A percentile compares a stretch with the other conserved stretches of the same genome.
Conservation (phyloP, 2,329 filamentous ascomycete species). For the Penicillium sp. region DNA sequence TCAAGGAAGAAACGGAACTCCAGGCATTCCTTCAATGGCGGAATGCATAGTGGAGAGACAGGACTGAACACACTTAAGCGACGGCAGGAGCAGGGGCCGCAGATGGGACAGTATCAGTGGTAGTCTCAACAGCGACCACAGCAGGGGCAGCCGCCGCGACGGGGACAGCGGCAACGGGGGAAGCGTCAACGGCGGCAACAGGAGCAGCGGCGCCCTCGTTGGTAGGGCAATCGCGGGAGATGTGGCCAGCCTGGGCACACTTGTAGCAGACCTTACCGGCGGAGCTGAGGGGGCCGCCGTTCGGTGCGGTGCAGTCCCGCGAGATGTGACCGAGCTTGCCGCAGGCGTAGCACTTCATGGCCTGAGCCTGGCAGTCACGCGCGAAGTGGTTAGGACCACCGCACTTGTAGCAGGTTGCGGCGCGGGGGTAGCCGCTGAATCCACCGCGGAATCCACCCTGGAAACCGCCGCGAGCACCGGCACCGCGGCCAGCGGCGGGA, state of each 20-base stretch:
- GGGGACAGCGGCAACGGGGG: conserved; percentile 19
- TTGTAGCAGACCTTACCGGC: conserved; percentile 98
- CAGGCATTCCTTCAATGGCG: not conserved
- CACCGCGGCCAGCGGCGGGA: conserved; percentile 57
- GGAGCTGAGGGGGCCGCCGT: conserved; percentile 91
- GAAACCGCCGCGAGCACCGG: conserved; percentile 64
- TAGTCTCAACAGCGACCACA: conserved; percentile 35
- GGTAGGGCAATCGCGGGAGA: conserved; percentile 91
- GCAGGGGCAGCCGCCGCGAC: conserved; percentile 36
- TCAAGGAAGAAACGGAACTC: conserved; percentile 13
- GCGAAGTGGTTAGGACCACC: conserved; percentile 95
- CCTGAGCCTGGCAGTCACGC: conserved; percentile 95
- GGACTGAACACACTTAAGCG: conserved; percentile 35
- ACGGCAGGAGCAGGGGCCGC: conserved; percentile 44
- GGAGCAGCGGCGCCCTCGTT: conserved; percentile 47
- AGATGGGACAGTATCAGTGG: conserved; percentile 30
- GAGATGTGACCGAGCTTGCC: conserved; percentile 95
- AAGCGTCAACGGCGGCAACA: conserved; percentile 26
- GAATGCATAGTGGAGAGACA: conserved; percentile 15
- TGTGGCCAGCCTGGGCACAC: conserved; percentile 92
- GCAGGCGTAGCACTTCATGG: conserved; percentile 98
- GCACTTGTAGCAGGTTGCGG: conserved; percentile 68
- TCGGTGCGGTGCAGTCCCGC: conserved; percentile 91
- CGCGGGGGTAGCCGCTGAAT: conserved; percentile 57
- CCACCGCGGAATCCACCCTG: conserved; percentile 67